Conservation (phyloP, 2,329 filamentous ascomycete species). For the Pestalotiopsis sp. region DNA sequence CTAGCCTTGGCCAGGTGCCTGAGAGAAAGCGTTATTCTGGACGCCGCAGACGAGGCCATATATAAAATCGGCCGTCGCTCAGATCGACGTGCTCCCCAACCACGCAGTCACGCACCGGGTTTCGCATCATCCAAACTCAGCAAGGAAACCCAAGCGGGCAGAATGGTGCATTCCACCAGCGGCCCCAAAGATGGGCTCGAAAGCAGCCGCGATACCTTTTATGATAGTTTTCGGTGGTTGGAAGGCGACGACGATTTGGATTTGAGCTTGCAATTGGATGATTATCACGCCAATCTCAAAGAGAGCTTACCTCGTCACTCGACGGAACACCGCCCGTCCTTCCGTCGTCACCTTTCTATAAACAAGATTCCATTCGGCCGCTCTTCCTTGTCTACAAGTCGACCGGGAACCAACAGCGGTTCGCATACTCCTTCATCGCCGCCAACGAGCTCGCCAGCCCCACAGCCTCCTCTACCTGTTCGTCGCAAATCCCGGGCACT, state of each 20-base stretch:
- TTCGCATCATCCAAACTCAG: constrained; percentile 28
- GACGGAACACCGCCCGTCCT: constrained; percentile 59
- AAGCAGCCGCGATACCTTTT: constrained; percentile 56
- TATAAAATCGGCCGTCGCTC: constrained; percentile 44
- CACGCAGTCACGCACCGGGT: constrained; percentile 26
- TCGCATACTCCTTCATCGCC: constrained; percentile 30
- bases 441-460: constrained; percentile 26
- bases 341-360: constrained; percentile 73
- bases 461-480: constrained; percentile 36
- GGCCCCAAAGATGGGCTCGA: constrained; percentile 23
- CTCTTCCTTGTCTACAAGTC: constrained; percentile 51
- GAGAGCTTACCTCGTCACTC: constrained; percentile 47
- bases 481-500: constrained; percentile 58
- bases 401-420: constrained; percentile 48
- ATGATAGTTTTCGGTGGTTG: constrained; percentile 73
- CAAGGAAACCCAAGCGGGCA: constrained; percentile 30
- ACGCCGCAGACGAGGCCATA: constrained; percentile 57
- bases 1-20: constrained; percentile 54
- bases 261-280: constrained; percentile 66
- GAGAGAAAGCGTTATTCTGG: constrained; percentile 54
- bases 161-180: constrained; percentile 20
- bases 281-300: constrained; percentile 68
- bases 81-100: constrained; percentile 34
- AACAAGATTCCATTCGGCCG: constrained; percentile 66
- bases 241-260: constrained; percentile 75